Conservation (phyloP, 306 rosid genomes). For the Lathyrus oleraceus region DNA sequence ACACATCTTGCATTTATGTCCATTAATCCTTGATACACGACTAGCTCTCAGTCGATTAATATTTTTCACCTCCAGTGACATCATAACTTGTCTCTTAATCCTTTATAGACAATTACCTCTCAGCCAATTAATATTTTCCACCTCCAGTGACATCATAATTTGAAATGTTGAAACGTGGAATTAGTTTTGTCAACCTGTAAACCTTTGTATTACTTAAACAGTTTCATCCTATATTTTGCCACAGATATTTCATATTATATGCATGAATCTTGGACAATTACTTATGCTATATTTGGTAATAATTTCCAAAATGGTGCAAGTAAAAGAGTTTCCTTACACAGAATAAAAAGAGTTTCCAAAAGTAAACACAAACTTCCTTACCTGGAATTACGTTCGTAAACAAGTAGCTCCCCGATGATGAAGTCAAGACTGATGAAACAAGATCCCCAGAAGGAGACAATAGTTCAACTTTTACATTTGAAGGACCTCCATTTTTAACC, state of each 20-base stretch:
- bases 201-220: neutral
- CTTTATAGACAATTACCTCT: neutral
- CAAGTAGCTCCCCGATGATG: conserved; percentile 72
- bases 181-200: conserved; percentile 3
- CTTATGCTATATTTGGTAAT: conserved; percentile 5
- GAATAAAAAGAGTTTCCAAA: conserved; percentile 18
- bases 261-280: conserved; percentile 11
- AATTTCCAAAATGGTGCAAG: conserved; percentile 25
- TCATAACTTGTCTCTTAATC: conserved; percentile 9
- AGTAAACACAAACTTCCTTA: conserved; percentile 39
- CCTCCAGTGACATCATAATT: conserved; percentile 18
- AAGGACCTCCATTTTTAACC: conserved; percentile 75
- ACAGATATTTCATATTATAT: neutral
- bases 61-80: conserved; percentile 2
- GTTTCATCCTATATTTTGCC: conserved; percentile 10
- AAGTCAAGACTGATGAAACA: conserved; percentile 71
- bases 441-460: conserved; percentile 64
- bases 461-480: conserved; percentile 77
- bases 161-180: conserved; percentile 28
- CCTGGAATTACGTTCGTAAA: conserved; percentile 88
- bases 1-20: neutral
- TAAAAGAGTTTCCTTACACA: conserved; percentile 14
- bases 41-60: conserved; percentile 22
- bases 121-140: conserved; percentile 15
- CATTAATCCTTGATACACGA: conserved; percentile 6